Conservation (phyloP, 2,329 filamentous ascomycete species). For the Monosporascus sp. region DNA sequence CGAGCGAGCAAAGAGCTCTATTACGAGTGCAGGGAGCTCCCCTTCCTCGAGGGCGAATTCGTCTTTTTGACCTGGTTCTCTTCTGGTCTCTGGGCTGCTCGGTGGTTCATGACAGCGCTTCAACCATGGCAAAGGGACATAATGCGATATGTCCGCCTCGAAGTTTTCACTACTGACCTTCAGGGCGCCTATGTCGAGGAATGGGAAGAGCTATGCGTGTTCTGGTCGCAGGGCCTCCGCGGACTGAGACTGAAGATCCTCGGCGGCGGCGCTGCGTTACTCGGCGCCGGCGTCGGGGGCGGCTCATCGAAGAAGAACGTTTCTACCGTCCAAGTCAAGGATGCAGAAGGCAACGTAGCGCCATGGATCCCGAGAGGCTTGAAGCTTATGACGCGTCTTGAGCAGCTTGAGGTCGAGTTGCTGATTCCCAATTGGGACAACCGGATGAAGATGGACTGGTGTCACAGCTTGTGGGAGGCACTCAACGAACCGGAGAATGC, state of each 20-base stretch:
- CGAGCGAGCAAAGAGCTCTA: conserved; percentile 34
- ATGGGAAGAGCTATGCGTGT: conserved; percentile 30
- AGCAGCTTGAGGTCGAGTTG: conserved; percentile 36
- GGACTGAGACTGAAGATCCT: conserved; percentile 33
- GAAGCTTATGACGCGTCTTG: conserved; percentile 21
- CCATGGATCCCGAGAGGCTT: conserved; percentile 27
- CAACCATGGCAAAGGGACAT: conserved; percentile 33
- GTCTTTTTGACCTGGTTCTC: conserved; percentile 39
- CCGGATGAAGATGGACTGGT: conserved; percentile 28
- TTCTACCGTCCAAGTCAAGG: conserved; percentile 2
- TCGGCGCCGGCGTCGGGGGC: conserved; percentile 4
- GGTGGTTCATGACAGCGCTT: conserved; percentile 26
- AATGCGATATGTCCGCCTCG: conserved; percentile 33
- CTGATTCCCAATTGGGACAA: conserved; percentile 21
- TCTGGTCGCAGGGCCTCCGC: conserved; percentile 26
- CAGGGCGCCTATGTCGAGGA: conserved; percentile 17
- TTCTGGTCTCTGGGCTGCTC: conserved; percentile 34
- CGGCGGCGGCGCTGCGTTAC: conserved; percentile 14
- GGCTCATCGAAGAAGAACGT: not conserved
- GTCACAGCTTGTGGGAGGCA: conserved; percentile 18
- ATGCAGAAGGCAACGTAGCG: not conserved
- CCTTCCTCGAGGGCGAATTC: conserved; percentile 37
- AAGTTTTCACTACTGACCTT: conserved; percentile 32
- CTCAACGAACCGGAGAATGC: conserved; percentile 11
- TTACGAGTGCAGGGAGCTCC: conserved; percentile 30